Evolutionary conservation across 345 rosid species (phyloP), one percentile per base, ranked within the genome.

Genomic region (Citrus hindsii): DNA sequence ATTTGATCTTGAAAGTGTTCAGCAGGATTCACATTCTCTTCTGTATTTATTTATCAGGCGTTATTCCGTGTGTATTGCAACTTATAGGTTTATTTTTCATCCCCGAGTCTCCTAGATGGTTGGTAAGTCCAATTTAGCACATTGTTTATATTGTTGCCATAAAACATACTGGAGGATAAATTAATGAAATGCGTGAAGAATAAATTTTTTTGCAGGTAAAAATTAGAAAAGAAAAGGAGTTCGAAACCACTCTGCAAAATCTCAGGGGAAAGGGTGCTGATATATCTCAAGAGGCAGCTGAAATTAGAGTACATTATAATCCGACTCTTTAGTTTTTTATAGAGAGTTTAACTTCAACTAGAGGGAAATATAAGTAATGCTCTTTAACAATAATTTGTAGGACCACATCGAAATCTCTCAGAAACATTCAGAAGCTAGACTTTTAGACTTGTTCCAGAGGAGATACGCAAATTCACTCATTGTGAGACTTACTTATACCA

Each of bases 31-130:
- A 60, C 16, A 32, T 56, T 27, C 2, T 33, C 22, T 5, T 35
- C 9, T 25, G 5, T 61, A 27, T 38, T n/a, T 55, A 14, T 51
- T 1, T 19, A 53, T 66, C 84, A 86, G 91, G 80, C 62, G 55
- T 62, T 61, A 33, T 83, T 82, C 87, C 91, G 3, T 63, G 82
- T 71, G 16, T 79, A 21, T 3, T 80, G 28, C 91, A 88, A 32
- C 21, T 80, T 16, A 5, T 77, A 10, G 82, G 84, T 67, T 38
- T 86, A 30, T 80, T 77, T 64, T 85, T 86, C 79, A 74, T 86
- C 66, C 88, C 91, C 0, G 91, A 88, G 77, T 88, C 91, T 37
- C 91, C 91, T 40, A 83, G 91, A 77, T 88, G 89, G 89, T 79
- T 88, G 87, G 89, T 88, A 51, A 82, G 87, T 76, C 58, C 40